Percentiles rank a stretch among this genome's conserved stretches.
These are phyloP conservation scores for Daldinia sp. DNA, from an alignment of 2,329 filamentous ascomycete species.

Conservation along the genomic window DNA sequence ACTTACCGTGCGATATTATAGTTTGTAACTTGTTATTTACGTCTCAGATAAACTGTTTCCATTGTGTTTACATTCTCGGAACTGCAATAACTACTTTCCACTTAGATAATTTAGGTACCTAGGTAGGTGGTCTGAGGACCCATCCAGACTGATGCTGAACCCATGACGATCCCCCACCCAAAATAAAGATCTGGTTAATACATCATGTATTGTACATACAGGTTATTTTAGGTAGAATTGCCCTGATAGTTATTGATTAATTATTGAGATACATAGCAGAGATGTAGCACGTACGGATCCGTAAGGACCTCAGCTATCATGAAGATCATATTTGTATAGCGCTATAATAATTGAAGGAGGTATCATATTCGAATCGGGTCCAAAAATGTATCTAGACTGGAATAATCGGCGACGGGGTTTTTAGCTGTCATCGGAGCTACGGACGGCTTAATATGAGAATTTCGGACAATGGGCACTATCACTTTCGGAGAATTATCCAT, in stretches of 20 bases:
- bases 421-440: slow-evolving; percentile 10
- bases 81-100: slow-evolving; percentile 4
- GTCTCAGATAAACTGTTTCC: slow-evolving; percentile 1
- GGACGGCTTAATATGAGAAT: slow-evolving; percentile 12
- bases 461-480: slow-evolving; percentile 4
- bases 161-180: slow-evolving; percentile 28
- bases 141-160: neutral
- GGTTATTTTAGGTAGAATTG: neutral
- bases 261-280: neutral
- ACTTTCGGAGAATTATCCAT: slow-evolving; percentile 8
- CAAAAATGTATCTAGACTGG: neutral
- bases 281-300: too few relatives aligned
- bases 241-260: neutral
- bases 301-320: neutral
- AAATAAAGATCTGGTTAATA: slow-evolving; percentile 1
- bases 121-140: neutral
- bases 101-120: neutral
- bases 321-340: neutral
- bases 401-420: slow-evolving; percentile 16
- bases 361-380: neutral
- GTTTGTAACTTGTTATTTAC: neutral
- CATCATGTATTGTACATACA: neutral
- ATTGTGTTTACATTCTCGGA: slow-evolving; percentile 1
- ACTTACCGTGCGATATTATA: neutral
- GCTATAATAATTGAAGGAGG: neutral